These are phyloP conservation scores for Rhododendron simsii DNA, from an alignment of 148 eudicot genomes.

Conservation along the genomic window DNA sequence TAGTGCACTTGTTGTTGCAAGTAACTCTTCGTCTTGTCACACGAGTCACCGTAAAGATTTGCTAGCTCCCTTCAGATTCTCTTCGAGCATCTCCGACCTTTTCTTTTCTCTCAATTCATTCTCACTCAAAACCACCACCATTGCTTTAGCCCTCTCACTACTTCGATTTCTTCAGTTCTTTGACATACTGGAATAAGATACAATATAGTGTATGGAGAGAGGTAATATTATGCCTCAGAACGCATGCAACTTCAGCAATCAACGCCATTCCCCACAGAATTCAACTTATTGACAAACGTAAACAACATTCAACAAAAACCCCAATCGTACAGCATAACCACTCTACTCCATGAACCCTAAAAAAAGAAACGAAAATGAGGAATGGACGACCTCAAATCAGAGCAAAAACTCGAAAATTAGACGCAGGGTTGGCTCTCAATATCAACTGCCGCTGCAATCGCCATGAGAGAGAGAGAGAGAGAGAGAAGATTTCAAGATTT, in stretches of 20 bases:
- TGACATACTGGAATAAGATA: not conserved
- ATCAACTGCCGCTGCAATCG: conserved; percentile 67
- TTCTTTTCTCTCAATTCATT: not conserved
- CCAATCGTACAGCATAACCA: not conserved
- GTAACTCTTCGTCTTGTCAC: no score
- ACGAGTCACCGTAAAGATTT: no score
- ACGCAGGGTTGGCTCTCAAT: conserved; percentile 13
- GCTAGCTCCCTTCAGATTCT: not conserved
- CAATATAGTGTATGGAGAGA: not conserved
- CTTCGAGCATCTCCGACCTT: not conserved
- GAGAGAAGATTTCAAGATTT: not conserved
- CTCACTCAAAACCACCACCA: not conserved
- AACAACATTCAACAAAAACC: not conserved
- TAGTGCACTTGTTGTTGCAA: no score
- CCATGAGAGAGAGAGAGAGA: conserved; percentile 32
- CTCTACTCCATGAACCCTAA: not conserved
- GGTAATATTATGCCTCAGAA: not conserved
- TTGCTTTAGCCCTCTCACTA: not conserved
- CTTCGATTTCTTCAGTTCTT: not conserved
- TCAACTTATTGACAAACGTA: not conserved
- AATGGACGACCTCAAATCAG: not conserved
- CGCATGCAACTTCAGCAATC: not conserved
- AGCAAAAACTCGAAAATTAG: not conserved
- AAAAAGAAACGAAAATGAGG: not conserved
- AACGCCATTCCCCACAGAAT: not conserved